Percentiles rank a stretch among this genome's conserved stretches.
Conservation (phyloP, 345 rosid species). For the Melastoma malabathricum region DNA sequence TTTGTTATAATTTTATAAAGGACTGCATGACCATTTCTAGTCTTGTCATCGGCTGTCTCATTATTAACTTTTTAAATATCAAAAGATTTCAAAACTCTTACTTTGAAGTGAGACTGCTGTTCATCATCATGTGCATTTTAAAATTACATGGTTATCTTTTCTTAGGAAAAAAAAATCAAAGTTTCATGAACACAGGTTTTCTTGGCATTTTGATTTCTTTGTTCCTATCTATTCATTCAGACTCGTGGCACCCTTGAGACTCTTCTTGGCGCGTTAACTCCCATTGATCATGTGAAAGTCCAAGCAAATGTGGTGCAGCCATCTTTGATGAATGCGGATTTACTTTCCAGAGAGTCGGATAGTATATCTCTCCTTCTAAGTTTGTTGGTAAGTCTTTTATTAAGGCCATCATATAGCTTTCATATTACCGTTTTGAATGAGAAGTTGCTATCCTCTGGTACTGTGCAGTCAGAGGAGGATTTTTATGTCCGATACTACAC, state of each 20-base stretch:
- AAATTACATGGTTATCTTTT: too few relatives aligned
- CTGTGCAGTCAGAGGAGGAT: constrained; percentile 80
- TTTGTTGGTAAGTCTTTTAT: constrained; percentile 56
- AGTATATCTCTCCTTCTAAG: constrained; percentile 84
- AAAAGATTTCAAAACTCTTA: too few relatives aligned
- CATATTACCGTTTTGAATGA: neutral
- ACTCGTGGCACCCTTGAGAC: constrained; percentile 94
- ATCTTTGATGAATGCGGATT: constrained; percentile 90
- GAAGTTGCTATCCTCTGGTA: neutral
- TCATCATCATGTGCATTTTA: too few relatives aligned
- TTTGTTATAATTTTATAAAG: too few relatives aligned
- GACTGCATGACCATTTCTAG: too few relatives aligned
- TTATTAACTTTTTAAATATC: too few relatives aligned
- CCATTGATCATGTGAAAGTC: constrained; percentile 67
- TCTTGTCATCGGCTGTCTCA: too few relatives aligned
- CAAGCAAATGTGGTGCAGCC: constrained; percentile 69
- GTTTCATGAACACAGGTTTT: too few relatives aligned
- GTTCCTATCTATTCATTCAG: constrained; percentile 18
- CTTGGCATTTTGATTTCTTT: neutral
- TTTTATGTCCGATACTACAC: constrained; percentile 91
- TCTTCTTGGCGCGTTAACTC: constrained; percentile 79
- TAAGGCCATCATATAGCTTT: constrained; percentile 5
- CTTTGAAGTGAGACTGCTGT: too few relatives aligned
- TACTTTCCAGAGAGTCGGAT: constrained; percentile 86
- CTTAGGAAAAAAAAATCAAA: too few relatives aligned